A percentile compares a stretch with the other conserved stretches of the same genome.
Conservation (phyloP, 768 basidiomycete genomes). For the Botryobasidium botryosum region DNA sequence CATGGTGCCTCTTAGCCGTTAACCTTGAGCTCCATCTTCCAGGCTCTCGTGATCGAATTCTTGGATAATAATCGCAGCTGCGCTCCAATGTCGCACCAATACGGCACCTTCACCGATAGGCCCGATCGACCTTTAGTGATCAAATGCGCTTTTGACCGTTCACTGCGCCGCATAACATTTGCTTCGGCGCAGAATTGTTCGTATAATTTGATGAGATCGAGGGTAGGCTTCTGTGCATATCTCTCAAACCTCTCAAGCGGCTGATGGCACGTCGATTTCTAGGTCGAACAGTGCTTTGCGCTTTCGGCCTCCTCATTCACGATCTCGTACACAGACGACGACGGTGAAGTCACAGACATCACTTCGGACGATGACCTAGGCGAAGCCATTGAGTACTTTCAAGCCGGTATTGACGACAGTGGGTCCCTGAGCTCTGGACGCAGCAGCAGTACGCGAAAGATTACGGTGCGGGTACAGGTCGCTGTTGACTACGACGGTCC, state of each 20-base stretch:
- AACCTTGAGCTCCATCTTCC: too few relatives aligned
- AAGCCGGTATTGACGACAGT: constrained; percentile 51
- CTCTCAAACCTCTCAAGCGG: constrained; percentile 1
- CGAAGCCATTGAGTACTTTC: constrained; percentile 80
- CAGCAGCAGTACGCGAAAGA: constrained; percentile 39
- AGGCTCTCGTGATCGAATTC: too few relatives aligned
- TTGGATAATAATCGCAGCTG: constrained; percentile 11
- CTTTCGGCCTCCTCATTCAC: constrained; percentile 50
- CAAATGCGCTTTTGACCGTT: constrained; percentile 65
- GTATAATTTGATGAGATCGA: constrained; percentile 51
- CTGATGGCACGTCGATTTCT: constrained; percentile 1
- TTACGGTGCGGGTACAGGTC: constrained; percentile 62
- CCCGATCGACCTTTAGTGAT: constrained; percentile 69
- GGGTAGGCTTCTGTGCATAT: constrained; percentile 30
- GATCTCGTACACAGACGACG: constrained; percentile 78
- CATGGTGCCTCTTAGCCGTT: too few relatives aligned
- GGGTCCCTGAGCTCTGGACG: constrained; percentile 46
- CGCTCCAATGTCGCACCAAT: too few relatives aligned
- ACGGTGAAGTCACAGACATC: constrained; percentile 60
- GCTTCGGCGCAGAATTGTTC: constrained; percentile 63
- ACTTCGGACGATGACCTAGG: constrained; percentile 54
- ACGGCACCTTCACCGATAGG: constrained; percentile 21
- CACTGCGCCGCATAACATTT: constrained; percentile 63
- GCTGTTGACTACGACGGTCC: constrained; percentile 82
- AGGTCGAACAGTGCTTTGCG: constrained; percentile 79